Evolutionary conservation across 179 eudicot species (phyloP), one percentile per base, ranked within the genome.

Genomic region (Beta corolliflora): DNA sequence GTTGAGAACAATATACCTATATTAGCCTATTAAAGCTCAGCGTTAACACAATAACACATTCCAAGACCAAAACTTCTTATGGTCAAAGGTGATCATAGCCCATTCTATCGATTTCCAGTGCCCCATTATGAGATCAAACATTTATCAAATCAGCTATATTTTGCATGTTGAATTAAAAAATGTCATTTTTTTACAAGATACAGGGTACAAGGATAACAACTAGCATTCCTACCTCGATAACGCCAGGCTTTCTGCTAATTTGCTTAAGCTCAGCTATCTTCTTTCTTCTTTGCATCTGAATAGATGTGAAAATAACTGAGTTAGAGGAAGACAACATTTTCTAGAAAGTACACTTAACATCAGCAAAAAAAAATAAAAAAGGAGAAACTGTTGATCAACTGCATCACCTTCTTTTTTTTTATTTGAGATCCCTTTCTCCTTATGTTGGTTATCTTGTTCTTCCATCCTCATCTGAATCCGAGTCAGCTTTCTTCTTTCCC

Each of bases 381-480:
- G 13, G 31, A 61, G 48, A 53, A 29, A 23, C 19, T 5, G 14
- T 76, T 9, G 65, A 58, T 69, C 46, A 5, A 72, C 50, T 36
- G 58, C 44, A 79, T 58, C 60, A 95, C 99, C 97, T 94, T 94
- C 82, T n/a, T 93, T 96, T 90, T 94, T 94, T 82, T 93, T 96
- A 79, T 94, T 94, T 73, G 98, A 94, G 8, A 90, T 68, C 11
- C 96, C 98, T 74, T 89, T 91, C 81, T 96, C 99, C 87, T 91
- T 94, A 79, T 87, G 92, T 50, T 87, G 86, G 16, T 81, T 80
- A 86, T 96, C 98, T 77, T 87, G 93, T 67, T 94, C 98, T 79
- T n/a, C n/a, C n/a, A n/a, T 94, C 98, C 81, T 92, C 99, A 13
- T 94, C 98, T 8, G 94, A 92, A 89, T 96, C 99, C 19, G 99